Evolutionary conservation across 2,329 filamentous ascomycete species (phyloP).

Genomic region (Talaromyces sp.): DNA sequence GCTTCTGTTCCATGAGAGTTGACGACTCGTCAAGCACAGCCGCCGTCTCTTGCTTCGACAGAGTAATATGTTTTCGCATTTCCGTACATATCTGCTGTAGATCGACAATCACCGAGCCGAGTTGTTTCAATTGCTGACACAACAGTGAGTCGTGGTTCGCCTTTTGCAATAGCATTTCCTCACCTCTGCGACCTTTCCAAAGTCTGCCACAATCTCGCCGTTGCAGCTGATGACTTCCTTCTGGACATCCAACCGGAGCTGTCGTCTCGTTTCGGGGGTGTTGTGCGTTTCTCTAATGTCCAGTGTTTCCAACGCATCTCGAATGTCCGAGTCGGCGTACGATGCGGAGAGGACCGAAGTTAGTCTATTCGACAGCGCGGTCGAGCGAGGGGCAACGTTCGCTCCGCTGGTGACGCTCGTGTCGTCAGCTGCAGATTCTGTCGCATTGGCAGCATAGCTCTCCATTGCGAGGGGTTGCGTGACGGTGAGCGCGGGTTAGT

Average conservation of each 20-base stretch:
- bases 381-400: constrained; percentile 35
- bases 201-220: constrained; percentile 80
- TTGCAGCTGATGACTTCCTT: constrained; percentile 92
- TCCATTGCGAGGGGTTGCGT: constrained; percentile 21
- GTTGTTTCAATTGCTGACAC: constrained; percentile 73
- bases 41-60: constrained; percentile 68
- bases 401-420: constrained; percentile 21
- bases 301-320: constrained; percentile 73
- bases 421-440: constrained; percentile 17
- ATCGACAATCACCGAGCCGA: constrained; percentile 70
- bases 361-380: constrained; percentile 74
- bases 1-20: constrained; percentile 65
- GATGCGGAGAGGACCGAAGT: constrained; percentile 83
- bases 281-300: constrained; percentile 69
- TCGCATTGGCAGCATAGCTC: constrained; percentile 26
- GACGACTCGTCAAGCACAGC: constrained; percentile 73
- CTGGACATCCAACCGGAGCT: constrained; percentile 75
- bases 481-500: background rate
- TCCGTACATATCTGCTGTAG: constrained; percentile 75
- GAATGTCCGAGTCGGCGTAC: constrained; percentile 87
- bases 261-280: constrained; percentile 69
- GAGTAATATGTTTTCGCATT: constrained; percentile 70
- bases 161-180: constrained; percentile 18
- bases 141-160: constrained; percentile 11
- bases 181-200: constrained; percentile 83